phyloP scores from a whole-genome alignment of 345 rosid species.

The Abelmoschus esculentus region DNA sequence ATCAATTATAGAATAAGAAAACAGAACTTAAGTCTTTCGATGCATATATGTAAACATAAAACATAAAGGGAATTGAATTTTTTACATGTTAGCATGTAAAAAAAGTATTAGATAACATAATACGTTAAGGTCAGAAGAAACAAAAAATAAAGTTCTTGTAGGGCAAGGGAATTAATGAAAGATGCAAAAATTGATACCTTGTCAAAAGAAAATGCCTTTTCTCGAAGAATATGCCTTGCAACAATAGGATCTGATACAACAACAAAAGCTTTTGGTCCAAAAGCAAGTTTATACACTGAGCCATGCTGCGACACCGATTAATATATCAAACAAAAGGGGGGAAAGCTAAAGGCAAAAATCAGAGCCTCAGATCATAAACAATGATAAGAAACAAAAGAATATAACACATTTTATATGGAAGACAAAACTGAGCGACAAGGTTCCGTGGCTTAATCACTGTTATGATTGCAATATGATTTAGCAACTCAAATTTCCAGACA shows the following conservation, averaged over 20 bases:
- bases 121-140: not conserved
- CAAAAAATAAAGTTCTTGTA: not conserved
- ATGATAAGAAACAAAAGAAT: not conserved
- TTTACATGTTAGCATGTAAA: not conserved
- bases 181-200: conserved; percentile 40
- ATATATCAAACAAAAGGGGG: not conserved
- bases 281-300: conserved; percentile 88
- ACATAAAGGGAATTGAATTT: not conserved
- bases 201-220: conserved; percentile 83
- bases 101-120: not conserved
- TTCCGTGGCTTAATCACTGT: not conserved
- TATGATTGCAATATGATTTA: not conserved
- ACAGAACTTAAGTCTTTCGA: not conserved
- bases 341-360: not conserved
- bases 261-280: conserved; percentile 97
- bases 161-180: not conserved
- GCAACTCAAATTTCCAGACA: not conserved
- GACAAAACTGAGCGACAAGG: not conserved
- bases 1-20: not conserved
- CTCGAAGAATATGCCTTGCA: conserved; percentile 77
- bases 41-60: not conserved
- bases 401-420: not conserved
- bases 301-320: conserved; percentile 57
- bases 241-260: conserved; percentile 89
- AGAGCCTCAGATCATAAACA: conserved; percentile 5